Evolutionary conservation across 2,329 filamentous ascomycete species (phyloP).

Genomic region (Fusarium kyushuense): DNA sequence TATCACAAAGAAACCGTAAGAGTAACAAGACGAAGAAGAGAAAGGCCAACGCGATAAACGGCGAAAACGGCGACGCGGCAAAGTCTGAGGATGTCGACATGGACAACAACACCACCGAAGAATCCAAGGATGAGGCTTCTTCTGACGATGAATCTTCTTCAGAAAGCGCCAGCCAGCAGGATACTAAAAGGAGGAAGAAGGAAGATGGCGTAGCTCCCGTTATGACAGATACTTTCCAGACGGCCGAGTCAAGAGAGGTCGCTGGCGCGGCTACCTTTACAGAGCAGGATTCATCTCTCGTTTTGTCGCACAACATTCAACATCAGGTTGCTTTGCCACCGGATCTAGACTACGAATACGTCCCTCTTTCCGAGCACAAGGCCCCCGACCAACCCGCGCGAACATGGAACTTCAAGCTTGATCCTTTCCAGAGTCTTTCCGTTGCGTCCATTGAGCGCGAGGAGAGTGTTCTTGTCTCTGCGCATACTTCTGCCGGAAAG

Average conservation of each 20-base stretch:
- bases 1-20: conserved; percentile 64
- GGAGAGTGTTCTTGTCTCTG: conserved; percentile 96
- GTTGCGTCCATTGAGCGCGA: conserved; percentile 95
- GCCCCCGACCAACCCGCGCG: conserved; percentile 88
- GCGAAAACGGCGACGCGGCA: conserved; percentile 61
- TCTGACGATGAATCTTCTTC: conserved; percentile 53
- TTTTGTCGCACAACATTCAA: conserved; percentile 96
- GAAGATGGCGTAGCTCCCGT: conserved; percentile 75
- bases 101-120: conserved; percentile 57
- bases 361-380: conserved; percentile 95
- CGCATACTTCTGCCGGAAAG: conserved; percentile 97
- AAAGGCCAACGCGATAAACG: conserved; percentile 76
- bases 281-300: conserved; percentile 76
- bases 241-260: conserved; percentile 91
- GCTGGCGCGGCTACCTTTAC: conserved; percentile 79
- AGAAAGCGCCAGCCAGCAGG: conserved; percentile 62
- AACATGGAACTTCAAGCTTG: conserved; percentile 88
- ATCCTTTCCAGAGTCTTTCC: conserved; percentile 96
- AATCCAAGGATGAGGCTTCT: conserved; percentile 53
- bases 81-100: conserved; percentile 47
- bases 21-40: conserved; percentile 82
- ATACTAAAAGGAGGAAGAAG: conserved; percentile 74
- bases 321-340: conserved; percentile 97
- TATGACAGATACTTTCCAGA: conserved; percentile 93
- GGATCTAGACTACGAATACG: conserved; percentile 92